Evolutionary conservation across 106 monocot genomes (phyloP).

Genomic region (Acanthochlamys bracteata): DNA sequence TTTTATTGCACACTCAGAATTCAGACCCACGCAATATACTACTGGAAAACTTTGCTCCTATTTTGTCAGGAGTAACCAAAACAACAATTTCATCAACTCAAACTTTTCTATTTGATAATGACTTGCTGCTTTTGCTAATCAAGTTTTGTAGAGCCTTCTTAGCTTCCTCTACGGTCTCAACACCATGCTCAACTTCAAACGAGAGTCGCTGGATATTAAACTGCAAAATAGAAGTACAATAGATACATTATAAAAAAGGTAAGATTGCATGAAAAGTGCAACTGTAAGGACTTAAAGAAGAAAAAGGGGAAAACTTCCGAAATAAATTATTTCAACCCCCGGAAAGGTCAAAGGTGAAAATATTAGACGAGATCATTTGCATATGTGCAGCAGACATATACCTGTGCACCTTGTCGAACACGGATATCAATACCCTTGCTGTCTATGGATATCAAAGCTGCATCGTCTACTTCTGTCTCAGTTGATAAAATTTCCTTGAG

Average conservation of each 20-base stretch:
- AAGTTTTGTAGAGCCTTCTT: constrained; percentile 72
- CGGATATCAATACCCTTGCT: constrained; percentile 92
- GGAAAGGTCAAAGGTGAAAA: no score
- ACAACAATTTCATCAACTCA: no score
- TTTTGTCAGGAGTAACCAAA: no score
- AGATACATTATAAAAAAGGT: no score
- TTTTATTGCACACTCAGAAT: no score
- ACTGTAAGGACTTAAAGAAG: no score
- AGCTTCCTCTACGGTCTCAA: constrained; percentile 90
- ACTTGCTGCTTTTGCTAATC: constrained; percentile 32
- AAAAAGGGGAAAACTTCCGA: no score
- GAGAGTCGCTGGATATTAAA: constrained; percentile 91
- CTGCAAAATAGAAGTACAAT: constrained; percentile 25
- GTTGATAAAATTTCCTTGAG: constrained; percentile 63
- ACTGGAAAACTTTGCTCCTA: no score
- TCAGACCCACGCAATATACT: no score
- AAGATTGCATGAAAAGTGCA: no score
- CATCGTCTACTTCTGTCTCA: constrained; percentile 89
- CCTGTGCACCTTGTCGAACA: constrained; percentile 94
- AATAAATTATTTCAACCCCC: no score
- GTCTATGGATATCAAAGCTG: constrained; percentile 90
- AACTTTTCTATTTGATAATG: constrained; percentile 3
- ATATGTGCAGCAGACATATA: constrained; percentile 8
- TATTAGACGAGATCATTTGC: no score
- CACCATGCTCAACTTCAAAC: constrained; percentile 67